A percentile compares a stretch with the other conserved stretches of the same genome.
phyloP scores from a whole-genome alignment of 305 asterid genomes.

The Petunia hybrid region DNA sequence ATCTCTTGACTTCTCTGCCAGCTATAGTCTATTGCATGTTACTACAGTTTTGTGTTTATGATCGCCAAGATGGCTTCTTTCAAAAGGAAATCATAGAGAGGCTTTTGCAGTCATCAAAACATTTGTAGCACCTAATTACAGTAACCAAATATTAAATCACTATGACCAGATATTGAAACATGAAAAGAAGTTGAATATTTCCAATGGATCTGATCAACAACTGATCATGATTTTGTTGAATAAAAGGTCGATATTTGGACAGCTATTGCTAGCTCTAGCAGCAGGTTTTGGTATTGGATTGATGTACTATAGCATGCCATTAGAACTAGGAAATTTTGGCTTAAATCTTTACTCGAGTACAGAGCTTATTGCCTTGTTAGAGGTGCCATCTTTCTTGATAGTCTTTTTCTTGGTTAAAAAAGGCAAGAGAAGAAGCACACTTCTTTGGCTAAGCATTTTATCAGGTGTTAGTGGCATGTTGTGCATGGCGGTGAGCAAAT shows the following conservation, averaged over 20 bases:
- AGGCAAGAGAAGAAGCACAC: constrained; percentile 45
- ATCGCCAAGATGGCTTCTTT: constrained; percentile 38
- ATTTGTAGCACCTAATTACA: background rate
- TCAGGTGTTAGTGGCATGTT: constrained; percentile 57
- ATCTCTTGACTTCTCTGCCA: constrained; percentile 30
- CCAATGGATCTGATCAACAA: background rate
- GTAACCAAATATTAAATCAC: background rate
- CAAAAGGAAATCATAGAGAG: constrained; percentile 29
- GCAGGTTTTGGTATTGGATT: constrained; percentile 60
- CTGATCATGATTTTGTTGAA: constrained; percentile 38
- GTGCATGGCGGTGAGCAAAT: constrained; percentile 42
- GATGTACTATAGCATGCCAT: constrained; percentile 69
- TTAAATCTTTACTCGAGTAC: constrained; percentile 55
- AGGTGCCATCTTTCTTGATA: constrained; percentile 52
- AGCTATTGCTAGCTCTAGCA: constrained; percentile 47
- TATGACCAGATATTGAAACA: background rate
- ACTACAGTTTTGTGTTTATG: constrained; percentile 33
- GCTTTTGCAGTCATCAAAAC: constrained; percentile 33
- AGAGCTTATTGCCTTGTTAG: constrained; percentile 52
- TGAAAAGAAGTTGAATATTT: background rate
- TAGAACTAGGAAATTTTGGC: constrained; percentile 52
- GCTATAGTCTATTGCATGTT: constrained; percentile 27
- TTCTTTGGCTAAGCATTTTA: constrained; percentile 43
- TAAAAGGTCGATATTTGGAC: constrained; percentile 46
- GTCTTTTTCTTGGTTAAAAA: constrained; percentile 47